Evolutionary conservation across 2,329 filamentous ascomycete species (phyloP).

Genomic region (Chalara sp.): DNA sequence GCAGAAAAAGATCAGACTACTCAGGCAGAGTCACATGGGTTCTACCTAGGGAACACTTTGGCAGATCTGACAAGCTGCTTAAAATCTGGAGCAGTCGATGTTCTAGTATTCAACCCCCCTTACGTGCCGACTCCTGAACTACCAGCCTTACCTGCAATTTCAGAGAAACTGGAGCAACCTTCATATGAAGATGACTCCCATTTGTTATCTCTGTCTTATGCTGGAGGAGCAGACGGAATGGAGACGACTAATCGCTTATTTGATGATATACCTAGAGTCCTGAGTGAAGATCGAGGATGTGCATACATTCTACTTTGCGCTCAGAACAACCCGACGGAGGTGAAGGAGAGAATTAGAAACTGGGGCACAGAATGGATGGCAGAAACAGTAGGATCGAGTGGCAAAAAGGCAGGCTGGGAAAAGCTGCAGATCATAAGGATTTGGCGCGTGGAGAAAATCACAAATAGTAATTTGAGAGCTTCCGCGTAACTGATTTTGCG

Average conservation of each 20-base stretch:
- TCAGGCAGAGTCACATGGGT: slow-evolving; percentile 30
- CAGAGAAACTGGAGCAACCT: slow-evolving; percentile 21
- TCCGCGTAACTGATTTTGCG: too few species aligned
- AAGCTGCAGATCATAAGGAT: slow-evolving; percentile 84
- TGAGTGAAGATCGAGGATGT: slow-evolving; percentile 61
- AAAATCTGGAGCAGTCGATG: slow-evolving; percentile 56
- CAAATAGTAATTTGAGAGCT: neutral
- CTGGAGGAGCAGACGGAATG: slow-evolving; percentile 87
- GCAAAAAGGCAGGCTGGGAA: slow-evolving; percentile 89
- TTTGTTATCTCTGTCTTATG: slow-evolving; percentile 79
- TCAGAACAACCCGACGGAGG: slow-evolving; percentile 76
- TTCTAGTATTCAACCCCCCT: slow-evolving; percentile 93
- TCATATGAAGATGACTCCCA: slow-evolving; percentile 75
- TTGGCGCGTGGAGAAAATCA: slow-evolving; percentile 46
- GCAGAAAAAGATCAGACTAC: slow-evolving; percentile 35
- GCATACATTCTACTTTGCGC: slow-evolving; percentile 87
- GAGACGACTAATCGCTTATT: slow-evolving; percentile 81
- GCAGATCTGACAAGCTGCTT: slow-evolving; percentile 65
- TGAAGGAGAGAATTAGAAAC: slow-evolving; percentile 53
- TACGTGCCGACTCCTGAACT: slow-evolving; percentile 84
- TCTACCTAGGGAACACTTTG: slow-evolving; percentile 60
- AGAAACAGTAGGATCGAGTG: slow-evolving; percentile 74
- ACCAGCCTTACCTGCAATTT: slow-evolving; percentile 43
- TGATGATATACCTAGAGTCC: slow-evolving; percentile 54
- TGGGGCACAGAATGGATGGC: slow-evolving; percentile 63